A percentile compares a stretch with the other conserved stretches of the same genome.
phyloP scores from a whole-genome alignment of 208 protist species.

The Herpetomonas samuelpessoai region DNA sequence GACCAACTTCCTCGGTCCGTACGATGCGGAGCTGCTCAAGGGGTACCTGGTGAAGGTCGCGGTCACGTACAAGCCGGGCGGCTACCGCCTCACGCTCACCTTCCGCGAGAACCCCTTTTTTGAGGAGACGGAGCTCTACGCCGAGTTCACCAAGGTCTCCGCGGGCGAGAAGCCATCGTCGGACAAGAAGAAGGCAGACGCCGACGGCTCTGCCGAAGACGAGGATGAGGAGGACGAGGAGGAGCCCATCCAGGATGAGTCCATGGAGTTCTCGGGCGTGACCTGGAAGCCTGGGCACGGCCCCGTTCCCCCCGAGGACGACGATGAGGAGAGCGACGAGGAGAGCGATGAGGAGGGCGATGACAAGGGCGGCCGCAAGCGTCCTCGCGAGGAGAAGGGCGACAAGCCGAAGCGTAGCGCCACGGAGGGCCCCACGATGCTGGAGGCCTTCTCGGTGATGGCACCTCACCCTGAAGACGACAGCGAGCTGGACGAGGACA shows the following conservation, averaged over 20 bases:
- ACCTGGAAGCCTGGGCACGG: constrained; percentile 76
- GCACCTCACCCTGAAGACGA: constrained; percentile 63
- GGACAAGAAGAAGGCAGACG: constrained; percentile 8
- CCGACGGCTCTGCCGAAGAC: constrained; percentile 22
- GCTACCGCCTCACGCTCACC: constrained; percentile 36
- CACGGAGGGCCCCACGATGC: constrained; percentile 54
- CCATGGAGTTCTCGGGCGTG: constrained; percentile 62
- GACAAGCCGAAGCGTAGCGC: constrained; percentile 4
- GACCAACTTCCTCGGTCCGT: constrained; percentile 60
- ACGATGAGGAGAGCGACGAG: constrained; percentile 22
- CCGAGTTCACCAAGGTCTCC: constrained; percentile 19
- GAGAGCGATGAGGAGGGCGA: constrained; percentile 18
- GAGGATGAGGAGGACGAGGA: constrained; percentile 4
- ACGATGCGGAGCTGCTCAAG: constrained; percentile 58
- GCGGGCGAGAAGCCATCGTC: constrained; percentile 1
- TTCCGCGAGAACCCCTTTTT: constrained; percentile 78
- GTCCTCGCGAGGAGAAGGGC: constrained; percentile 6
- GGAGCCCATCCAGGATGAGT: constrained; percentile 5
- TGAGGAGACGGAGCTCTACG: constrained; percentile 73
- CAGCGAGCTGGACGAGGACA: constrained; percentile 46
- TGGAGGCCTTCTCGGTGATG: constrained; percentile 80
- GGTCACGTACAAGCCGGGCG: constrained; percentile 35
- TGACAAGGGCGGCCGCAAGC: constrained; percentile 17
- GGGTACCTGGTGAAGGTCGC: constrained; percentile 48
- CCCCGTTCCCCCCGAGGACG: constrained; percentile 22